A percentile compares a stretch with the other conserved stretches of the same genome.
phyloP scores from a whole-genome alignment of 2,329 filamentous ascomycete species.

The Penicillium sp. region DNA sequence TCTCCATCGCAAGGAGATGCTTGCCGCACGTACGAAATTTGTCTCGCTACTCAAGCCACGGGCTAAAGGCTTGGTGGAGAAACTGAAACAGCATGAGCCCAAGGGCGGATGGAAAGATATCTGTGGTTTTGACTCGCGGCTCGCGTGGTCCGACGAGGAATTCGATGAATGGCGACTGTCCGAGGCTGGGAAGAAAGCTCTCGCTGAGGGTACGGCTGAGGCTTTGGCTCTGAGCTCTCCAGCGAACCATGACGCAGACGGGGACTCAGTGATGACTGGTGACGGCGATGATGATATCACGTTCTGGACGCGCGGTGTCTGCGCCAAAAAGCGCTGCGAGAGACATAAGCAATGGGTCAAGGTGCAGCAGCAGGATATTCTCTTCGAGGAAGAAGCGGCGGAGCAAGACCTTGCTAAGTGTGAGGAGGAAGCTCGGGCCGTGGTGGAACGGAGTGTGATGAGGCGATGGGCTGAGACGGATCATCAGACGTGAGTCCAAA shows the following conservation, averaged over 20 bases:
- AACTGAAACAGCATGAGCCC: conserved; percentile 44
- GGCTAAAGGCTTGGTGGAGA: conserved; percentile 43
- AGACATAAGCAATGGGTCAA: conserved; percentile 49
- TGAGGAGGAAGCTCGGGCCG: conserved; percentile 40
- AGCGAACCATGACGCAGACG: conserved; percentile 28
- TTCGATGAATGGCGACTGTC: conserved; percentile 47
- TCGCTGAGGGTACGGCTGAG: conserved; percentile 39
- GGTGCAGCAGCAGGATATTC: conserved; percentile 45
- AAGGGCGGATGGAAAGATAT: conserved; percentile 48
- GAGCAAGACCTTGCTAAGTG: conserved; percentile 38
- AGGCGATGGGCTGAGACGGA: conserved; percentile 39
- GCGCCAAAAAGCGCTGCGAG: conserved; percentile 48
- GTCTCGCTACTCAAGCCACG: conserved; percentile 43
- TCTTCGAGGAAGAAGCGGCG: conserved; percentile 43
- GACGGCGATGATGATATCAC: conserved; percentile 30
- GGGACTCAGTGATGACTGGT: conserved; percentile 37
- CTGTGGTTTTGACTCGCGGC: conserved; percentile 47
- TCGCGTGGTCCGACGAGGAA: conserved; percentile 49
- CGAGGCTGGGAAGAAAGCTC: conserved; percentile 37
- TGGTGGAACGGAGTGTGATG: conserved; percentile 46
- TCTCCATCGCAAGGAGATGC: conserved; percentile 39
- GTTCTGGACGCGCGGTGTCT: conserved; percentile 42
- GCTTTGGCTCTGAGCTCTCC: conserved; percentile 30
- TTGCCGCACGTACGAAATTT: conserved; percentile 42
- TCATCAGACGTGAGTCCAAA: conserved; percentile 12